phyloP scores from a whole-genome alignment of 1,284 basidiomycete species.

The Apiotrichum domesticum region DNA sequence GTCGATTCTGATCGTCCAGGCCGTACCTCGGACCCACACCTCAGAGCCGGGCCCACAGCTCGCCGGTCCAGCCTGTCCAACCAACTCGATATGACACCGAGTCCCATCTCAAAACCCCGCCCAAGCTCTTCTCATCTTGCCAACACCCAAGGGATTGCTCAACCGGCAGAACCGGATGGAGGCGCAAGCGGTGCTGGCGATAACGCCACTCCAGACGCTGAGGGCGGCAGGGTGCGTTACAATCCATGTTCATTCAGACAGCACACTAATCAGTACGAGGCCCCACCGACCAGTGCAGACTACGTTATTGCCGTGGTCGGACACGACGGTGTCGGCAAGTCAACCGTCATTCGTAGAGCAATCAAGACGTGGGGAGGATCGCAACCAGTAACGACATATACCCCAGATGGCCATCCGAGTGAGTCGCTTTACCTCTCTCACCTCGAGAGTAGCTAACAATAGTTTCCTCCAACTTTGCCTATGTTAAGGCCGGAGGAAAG shows the following conservation, averaged over 20 bases:
- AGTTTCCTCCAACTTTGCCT: constrained; percentile 35
- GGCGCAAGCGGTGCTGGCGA: not conserved
- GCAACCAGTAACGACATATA: constrained; percentile 17
- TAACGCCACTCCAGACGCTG: not conserved
- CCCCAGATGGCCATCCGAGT: constrained; percentile 20
- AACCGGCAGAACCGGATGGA: not conserved
- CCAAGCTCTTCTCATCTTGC: not conserved
- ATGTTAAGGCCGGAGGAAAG: constrained; percentile 36
- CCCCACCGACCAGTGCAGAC: constrained; percentile 12
- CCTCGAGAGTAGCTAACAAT: not conserved
- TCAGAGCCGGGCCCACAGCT: not conserved
- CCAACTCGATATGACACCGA: constrained; percentile 8
- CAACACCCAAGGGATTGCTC: not conserved
- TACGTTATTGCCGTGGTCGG: constrained; percentile 43
- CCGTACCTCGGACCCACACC: not conserved
- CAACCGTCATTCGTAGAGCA: constrained; percentile 38
- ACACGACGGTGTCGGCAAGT: constrained; percentile 38
- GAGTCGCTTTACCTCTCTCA: not conserved
- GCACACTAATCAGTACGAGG: not conserved
- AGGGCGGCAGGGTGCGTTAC: not conserved
- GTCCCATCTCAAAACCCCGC: not conserved
- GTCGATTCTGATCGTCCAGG: constrained; percentile 3
- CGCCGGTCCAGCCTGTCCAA: constrained; percentile 2
- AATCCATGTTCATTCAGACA: not conserved
- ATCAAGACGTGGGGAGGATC: constrained; percentile 38